phyloP scores from a whole-genome alignment of 1,284 basidiomycete genomes.

The Taiwanofungus camphoratus region DNA sequence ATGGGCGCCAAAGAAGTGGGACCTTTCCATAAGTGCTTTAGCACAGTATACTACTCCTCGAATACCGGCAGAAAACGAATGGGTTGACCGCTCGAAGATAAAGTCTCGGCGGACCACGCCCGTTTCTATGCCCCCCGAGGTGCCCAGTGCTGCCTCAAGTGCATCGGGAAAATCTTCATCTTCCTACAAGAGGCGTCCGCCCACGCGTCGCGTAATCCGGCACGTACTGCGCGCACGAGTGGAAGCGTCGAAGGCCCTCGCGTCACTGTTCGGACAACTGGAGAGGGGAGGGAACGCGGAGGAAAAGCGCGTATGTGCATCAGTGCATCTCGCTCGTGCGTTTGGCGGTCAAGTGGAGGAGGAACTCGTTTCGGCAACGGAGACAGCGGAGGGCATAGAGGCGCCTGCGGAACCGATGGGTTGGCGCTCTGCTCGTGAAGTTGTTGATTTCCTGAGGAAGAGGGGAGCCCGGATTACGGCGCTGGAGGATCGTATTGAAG shows the following conservation, averaged over 20 bases:
- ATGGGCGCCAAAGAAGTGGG: conserved; percentile 80
- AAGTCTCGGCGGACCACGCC: conserved; percentile 16
- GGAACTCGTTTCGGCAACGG: conserved; percentile 18
- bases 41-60: conserved; percentile 68
- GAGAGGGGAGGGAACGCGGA: conserved; percentile 35
- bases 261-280: conserved; percentile 64
- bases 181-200: conserved; percentile 47
- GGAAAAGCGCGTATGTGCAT: conserved; percentile 48
- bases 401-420: conserved; percentile 33
- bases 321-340: conserved; percentile 50
- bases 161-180: conserved; percentile 36
- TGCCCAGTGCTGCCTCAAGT: conserved; percentile 22
- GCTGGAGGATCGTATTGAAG: conserved; percentile 41
- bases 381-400: conserved; percentile 22
- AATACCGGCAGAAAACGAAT: conserved; percentile 61
- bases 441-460: conserved; percentile 54
- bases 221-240: conserved; percentile 80
- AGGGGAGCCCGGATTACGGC: conserved; percentile 62
- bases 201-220: conserved; percentile 76
- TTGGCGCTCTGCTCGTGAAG: conserved; percentile 57
- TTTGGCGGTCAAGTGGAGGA: conserved; percentile 43
- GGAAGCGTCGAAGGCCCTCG: conserved; percentile 71
- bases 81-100: conserved; percentile 50
- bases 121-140: conserved; percentile 24
- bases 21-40: conserved; percentile 64